These are phyloP conservation scores for Lachancea nothofagi DNA, from an alignment of 805 yeast genomes.

Conservation along the genomic window DNA sequence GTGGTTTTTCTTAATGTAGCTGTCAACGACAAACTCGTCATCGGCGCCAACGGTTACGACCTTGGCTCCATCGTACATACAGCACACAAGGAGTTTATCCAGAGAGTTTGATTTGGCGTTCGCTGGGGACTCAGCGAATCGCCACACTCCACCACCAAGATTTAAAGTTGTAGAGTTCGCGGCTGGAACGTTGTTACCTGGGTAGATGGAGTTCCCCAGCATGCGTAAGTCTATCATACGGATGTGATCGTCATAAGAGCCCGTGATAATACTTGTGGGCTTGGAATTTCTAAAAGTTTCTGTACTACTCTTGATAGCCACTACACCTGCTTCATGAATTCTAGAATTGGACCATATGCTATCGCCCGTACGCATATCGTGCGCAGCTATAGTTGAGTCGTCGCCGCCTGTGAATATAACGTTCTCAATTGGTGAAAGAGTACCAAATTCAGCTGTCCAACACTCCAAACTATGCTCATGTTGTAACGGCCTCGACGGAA, in stretches of 20 bases:
- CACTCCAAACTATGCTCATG: constrained; percentile 68
- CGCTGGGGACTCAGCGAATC: constrained; percentile 60
- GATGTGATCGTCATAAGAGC: constrained; percentile 83
- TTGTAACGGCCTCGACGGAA: constrained; percentile 18
- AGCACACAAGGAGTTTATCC: constrained; percentile 63
- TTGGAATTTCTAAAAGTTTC: constrained; percentile 19
- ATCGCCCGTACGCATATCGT: constrained; percentile 49
- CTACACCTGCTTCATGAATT: constrained; percentile 88
- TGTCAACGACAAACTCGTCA: constrained; percentile 25
- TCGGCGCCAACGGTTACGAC: constrained; percentile 42
- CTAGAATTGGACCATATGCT: constrained; percentile 37
- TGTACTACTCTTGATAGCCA: constrained; percentile 55
- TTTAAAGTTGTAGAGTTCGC: constrained; percentile 38
- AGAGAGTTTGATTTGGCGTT: constrained; percentile 18
- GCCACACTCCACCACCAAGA: constrained; percentile 95
- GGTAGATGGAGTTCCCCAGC: constrained; percentile 38
- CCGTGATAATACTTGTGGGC: constrained; percentile 49
- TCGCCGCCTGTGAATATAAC: constrained; percentile 88
- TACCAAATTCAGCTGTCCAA: constrained; percentile 80
- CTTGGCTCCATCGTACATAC: constrained; percentile 95
- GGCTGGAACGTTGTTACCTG: constrained; percentile 49
- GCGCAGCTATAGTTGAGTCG: constrained; percentile 69
- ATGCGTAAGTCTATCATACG: constrained; percentile 65
- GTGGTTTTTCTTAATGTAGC: constrained; percentile 58
- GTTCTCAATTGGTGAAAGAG: constrained; percentile 43